These are phyloP conservation scores for Articulospora tetracladia DNA, from an alignment of 495 filamentous ascomycete species.

Conservation along the genomic window DNA sequence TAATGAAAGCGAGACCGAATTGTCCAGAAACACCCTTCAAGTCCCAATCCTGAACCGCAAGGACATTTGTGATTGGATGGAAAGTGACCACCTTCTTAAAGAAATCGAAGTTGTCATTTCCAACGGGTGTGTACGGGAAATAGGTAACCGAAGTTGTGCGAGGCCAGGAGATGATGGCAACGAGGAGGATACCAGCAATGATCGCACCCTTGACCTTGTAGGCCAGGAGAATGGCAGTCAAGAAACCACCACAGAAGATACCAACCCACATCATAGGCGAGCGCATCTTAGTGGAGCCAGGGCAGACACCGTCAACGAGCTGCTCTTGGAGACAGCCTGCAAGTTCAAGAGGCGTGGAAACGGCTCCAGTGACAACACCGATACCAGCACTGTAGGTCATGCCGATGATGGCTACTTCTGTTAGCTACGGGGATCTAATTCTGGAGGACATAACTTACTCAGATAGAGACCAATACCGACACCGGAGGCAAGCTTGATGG, in stretches of 20 bases:
- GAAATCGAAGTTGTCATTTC: slow-evolving; percentile 68
- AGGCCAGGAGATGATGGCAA: slow-evolving; percentile 82
- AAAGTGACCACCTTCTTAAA: slow-evolving; percentile 81
- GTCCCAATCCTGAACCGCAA: slow-evolving; percentile 66
- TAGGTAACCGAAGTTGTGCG: slow-evolving; percentile 67
- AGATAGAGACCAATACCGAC: slow-evolving; percentile 76
- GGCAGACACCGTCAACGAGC: slow-evolving; percentile 6
- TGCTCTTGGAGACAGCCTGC: slow-evolving; percentile 50
- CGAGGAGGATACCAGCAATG: slow-evolving; percentile 72
- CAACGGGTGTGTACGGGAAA: slow-evolving; percentile 65
- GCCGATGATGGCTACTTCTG: slow-evolving; percentile 54
- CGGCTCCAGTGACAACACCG: slow-evolving; percentile 58
- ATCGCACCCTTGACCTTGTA: slow-evolving; percentile 80
- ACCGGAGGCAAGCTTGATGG: slow-evolving; percentile 80
- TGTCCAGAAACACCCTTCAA: slow-evolving; percentile 56
- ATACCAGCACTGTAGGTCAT: slow-evolving; percentile 73
- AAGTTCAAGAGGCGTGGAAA: slow-evolving; percentile 56
- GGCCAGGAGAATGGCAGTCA: slow-evolving; percentile 73
- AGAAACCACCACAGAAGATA: slow-evolving; percentile 74
- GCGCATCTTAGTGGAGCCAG: slow-evolving; percentile 55
- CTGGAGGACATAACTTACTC: slow-evolving; percentile 22
- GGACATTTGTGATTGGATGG: slow-evolving; percentile 62
- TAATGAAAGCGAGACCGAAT: slow-evolving; percentile 75
- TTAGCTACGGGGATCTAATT: slow-evolving; percentile 39
- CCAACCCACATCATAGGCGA: slow-evolving; percentile 78